phyloP scores from a whole-genome alignment of 805 yeast species.

The Kurtzmaniella cleridarum region DNA sequence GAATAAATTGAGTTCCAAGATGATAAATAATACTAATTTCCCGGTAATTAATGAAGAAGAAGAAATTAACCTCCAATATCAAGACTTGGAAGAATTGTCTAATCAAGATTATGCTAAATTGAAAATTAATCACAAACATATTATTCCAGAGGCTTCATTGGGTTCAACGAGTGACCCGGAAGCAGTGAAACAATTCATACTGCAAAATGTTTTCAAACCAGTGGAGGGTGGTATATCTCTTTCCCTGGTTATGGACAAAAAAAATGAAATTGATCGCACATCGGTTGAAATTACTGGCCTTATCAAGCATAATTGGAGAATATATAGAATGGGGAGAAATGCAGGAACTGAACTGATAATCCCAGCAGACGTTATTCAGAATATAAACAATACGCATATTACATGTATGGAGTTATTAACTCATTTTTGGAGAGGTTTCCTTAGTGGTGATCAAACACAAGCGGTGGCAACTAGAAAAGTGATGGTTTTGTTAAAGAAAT shows the following conservation, averaged over 20 bases:
- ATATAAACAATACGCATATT: conserved; percentile 31
- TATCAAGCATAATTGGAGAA: conserved; percentile 31
- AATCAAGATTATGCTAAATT: neutral
- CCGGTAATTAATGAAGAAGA: too few species aligned
- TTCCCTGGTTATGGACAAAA: conserved; percentile 7
- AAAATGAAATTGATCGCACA: conserved; percentile 26
- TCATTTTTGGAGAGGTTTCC: conserved; percentile 38
- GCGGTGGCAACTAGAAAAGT: conserved; percentile 34
- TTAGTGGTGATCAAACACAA: conserved; percentile 23
- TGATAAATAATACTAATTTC: conserved; percentile 41
- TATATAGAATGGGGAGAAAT: conserved; percentile 16
- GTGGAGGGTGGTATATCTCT: too few species aligned
- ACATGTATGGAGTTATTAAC: conserved; percentile 38
- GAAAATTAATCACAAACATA: neutral
- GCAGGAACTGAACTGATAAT: conserved; percentile 14
- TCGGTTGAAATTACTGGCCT: conserved; percentile 24
- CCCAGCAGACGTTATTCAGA: conserved; percentile 22
- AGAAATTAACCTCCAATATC: neutral
- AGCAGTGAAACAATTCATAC: conserved; percentile 24
- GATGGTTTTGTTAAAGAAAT: conserved; percentile 30
- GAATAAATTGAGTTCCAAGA: conserved; percentile 80
- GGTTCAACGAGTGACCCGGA: conserved; percentile 19
- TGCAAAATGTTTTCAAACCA: conserved; percentile 5
- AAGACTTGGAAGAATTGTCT: neutral
- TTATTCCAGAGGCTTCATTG: neutral